Percentiles rank a stretch among this genome's conserved stretches.
These are phyloP conservation scores for Exserohilum rostratum DNA, from an alignment of 2,329 filamentous ascomycete species.

Conservation along the genomic window DNA sequence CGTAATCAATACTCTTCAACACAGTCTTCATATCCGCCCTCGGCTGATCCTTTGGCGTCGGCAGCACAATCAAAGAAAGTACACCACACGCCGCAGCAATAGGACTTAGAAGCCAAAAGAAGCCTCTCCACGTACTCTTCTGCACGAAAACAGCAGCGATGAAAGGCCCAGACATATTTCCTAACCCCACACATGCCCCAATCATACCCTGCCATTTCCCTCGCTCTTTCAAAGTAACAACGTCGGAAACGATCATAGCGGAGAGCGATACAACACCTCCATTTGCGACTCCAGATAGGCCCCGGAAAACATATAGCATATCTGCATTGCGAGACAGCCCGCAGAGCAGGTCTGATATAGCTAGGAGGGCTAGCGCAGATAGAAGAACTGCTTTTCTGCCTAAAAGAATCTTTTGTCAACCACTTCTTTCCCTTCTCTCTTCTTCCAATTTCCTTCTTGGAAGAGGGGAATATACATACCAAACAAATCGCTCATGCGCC, in stretches of 20 bases:
- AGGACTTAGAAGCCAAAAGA: constrained; percentile 31
- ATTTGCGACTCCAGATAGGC: constrained; percentile 63
- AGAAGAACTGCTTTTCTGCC: constrained; percentile 54
- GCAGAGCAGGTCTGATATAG: constrained; percentile 64
- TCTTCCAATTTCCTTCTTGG: too few species aligned
- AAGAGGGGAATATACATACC: constrained; percentile 40
- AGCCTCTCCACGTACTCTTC: constrained; percentile 25
- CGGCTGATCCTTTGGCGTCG: constrained; percentile 55
- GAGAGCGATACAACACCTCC: constrained; percentile 61
- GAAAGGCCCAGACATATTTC: constrained; percentile 34
- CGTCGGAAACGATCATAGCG: constrained; percentile 48
- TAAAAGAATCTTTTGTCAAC: not conserved
- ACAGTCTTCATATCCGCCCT: constrained; percentile 52
- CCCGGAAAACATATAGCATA: constrained; percentile 68
- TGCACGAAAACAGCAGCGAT: constrained; percentile 31
- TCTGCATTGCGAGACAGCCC: constrained; percentile 61
- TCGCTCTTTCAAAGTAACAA: constrained; percentile 45
- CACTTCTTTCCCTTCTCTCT: not conserved
- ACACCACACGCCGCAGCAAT: constrained; percentile 17
- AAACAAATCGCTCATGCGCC: constrained; percentile 66
- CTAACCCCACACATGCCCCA: constrained; percentile 31
- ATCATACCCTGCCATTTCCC: constrained; percentile 48
- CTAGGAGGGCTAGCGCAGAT: constrained; percentile 59
- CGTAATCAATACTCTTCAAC: constrained; percentile 64
- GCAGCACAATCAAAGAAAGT: constrained; percentile 24